These are phyloP conservation scores for Saturnispora zaruensis DNA, from an alignment of 805 yeast genomes.

Conservation along the genomic window DNA sequence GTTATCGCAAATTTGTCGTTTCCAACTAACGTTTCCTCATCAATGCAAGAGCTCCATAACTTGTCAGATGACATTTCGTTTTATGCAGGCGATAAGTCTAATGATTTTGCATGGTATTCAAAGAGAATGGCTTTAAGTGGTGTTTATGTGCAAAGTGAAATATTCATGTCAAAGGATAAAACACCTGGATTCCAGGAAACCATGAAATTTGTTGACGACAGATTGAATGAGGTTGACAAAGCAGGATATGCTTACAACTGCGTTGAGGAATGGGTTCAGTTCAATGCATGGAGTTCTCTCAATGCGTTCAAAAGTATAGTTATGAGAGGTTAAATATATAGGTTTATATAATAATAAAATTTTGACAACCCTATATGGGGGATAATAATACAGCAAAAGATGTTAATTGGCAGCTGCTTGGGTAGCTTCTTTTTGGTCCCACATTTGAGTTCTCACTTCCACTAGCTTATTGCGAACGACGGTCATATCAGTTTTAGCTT, in stretches of 20 bases:
- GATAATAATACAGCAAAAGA: neutral
- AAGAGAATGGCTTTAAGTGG: slow-evolving; percentile 65
- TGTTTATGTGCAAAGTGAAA: slow-evolving; percentile 65
- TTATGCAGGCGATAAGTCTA: slow-evolving; percentile 69
- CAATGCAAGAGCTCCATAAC: slow-evolving; percentile 61
- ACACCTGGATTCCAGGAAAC: slow-evolving; percentile 52
- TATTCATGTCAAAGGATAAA: slow-evolving; percentile 71
- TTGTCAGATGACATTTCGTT: slow-evolving; percentile 78
- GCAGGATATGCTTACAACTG: slow-evolving; percentile 55
- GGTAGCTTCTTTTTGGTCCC: neutral
- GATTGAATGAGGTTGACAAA: slow-evolving; percentile 43
- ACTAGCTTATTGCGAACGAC: neutral
- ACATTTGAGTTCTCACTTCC: neutral
- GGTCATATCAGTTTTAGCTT: slow-evolving; percentile 3
- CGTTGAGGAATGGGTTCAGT: slow-evolving; percentile 69
- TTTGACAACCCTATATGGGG: neutral
- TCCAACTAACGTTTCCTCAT: slow-evolving; percentile 51
- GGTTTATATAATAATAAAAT: neutral
- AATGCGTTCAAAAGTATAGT: slow-evolving; percentile 68
- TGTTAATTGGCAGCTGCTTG: neutral
- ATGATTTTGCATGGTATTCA: slow-evolving; percentile 90
- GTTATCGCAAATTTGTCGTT: slow-evolving; percentile 55
- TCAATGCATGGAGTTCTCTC: slow-evolving; percentile 52
- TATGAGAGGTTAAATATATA: slow-evolving; percentile 41
- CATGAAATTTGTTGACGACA: slow-evolving; percentile 50